A percentile compares a stretch with the other conserved stretches of the same genome.
Evolutionary conservation across 805 yeast species (phyloP).

Genomic region (Myxozyma udenii): DNA sequence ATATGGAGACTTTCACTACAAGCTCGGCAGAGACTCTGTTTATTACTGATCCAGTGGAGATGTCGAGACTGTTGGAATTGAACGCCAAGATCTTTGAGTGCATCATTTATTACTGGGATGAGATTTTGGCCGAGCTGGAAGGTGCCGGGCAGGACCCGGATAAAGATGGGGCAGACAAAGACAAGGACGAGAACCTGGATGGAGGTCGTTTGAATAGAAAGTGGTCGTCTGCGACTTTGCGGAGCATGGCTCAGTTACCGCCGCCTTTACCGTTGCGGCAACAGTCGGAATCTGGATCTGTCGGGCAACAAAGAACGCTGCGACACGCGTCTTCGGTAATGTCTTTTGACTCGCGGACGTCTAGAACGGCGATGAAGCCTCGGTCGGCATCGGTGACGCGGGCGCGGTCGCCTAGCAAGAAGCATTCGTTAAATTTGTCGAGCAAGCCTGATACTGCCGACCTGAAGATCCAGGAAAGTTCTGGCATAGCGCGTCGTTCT

Average conservation of each 20-base stretch:
- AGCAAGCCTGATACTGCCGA: too few species aligned
- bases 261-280: slow-evolving; percentile 27
- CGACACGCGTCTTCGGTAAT: background rate
- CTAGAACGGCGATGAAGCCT: background rate
- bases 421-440: background rate
- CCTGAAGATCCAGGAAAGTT: too few species aligned
- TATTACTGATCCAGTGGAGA: slow-evolving; percentile 24
- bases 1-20: slow-evolving; percentile 2
- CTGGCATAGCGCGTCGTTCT: too few species aligned
- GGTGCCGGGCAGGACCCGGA: background rate
- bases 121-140: slow-evolving; percentile 3
- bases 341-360: slow-evolving; percentile 1
- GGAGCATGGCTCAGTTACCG: slow-evolving; percentile 18
- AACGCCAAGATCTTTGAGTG: slow-evolving; percentile 26
- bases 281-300: too few species aligned
- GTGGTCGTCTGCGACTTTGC: slow-evolving; percentile 11
- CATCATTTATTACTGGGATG: slow-evolving; percentile 24
- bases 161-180: slow-evolving; percentile 2
- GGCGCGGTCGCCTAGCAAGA: background rate
- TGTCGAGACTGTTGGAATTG: slow-evolving; percentile 17
- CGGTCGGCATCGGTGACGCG: slow-evolving; percentile 2
- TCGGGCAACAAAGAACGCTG: background rate
- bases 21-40: background rate
- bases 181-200: background rate
- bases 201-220: background rate